A percentile compares a stretch with the other conserved stretches of the same genome.
phyloP scores from a whole-genome alignment of 108 stramenopile species.

The Nitzschia sp. region DNA sequence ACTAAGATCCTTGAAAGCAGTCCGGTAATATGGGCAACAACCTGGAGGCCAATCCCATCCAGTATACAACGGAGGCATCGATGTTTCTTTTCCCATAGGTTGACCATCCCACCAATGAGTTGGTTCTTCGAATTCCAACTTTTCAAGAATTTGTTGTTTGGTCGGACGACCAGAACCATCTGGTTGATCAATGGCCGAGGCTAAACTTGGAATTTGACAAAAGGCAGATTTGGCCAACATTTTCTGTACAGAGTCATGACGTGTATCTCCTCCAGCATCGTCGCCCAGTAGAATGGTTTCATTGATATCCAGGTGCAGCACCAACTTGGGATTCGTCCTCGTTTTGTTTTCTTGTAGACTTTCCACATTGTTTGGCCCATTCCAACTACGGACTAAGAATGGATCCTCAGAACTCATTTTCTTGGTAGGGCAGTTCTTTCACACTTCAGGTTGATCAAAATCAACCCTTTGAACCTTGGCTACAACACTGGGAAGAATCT shows the following conservation, averaged over 20 bases:
- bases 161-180: neutral
- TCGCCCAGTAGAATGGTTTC: conserved; percentile 84
- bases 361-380: no score
- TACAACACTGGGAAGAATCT: no score
- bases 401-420: no score
- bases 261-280: conserved; percentile 78
- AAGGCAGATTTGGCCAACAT: conserved; percentile 84
- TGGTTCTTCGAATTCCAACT: conserved; percentile 36
- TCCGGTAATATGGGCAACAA: conserved; percentile 81
- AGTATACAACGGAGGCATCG: conserved; percentile 69
- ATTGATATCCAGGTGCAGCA: conserved; percentile 82
- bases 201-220: conserved; percentile 44
- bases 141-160: conserved; percentile 1
- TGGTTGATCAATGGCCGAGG: neutral
- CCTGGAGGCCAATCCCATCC: conserved; percentile 69
- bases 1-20: conserved; percentile 49
- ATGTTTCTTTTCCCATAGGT: conserved; percentile 32
- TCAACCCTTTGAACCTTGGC: no score
- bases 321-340: neutral
- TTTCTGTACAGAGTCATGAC: conserved; percentile 71
- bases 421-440: no score
- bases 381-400: no score
- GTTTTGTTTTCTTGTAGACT: no score
- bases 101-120: conserved; percentile 86
- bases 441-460: no score